Base-by-base conservation (phyloP, 148 eudicot species). In the Diospyros kaki region DNA sequence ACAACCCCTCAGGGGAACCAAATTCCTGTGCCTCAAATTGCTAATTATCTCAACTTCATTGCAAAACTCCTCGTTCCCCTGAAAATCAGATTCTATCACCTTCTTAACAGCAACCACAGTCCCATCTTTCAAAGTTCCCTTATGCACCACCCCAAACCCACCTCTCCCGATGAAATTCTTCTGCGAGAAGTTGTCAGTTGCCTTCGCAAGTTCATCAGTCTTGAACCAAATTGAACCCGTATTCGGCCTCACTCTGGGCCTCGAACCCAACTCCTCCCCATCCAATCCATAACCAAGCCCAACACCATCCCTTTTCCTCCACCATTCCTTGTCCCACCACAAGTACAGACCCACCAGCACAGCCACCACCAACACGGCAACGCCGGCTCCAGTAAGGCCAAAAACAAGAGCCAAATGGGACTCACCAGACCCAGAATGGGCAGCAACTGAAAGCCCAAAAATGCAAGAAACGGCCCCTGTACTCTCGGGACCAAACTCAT, bases 401-500 rank as follows among this genome's bases (percentile, higher is more conserved):
- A 80, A 76, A 68, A 84, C 63, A 43, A 91, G 70, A 66, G 64
- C 78, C 14, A 59, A 67, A 43, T 73, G 85, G 18, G 71, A 18
- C 54, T 75, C 80, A 17, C 63, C 58, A 1, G 83, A 70, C 66
- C 78, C 73, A 12, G 68, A 41, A 15, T 69, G 6, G 6, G 82
- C 13, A 17, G 69, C 39, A 68, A 83, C 53, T 42, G 74, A 66
- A 53, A 91, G 83, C 48, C 79, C 82, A 53, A 91, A 86, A 5
- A 88, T 69, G 75, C 97, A 91, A 14, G 89, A 43, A 52, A 83
- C 73, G 6, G 88, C 79, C 69, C 87, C 89, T 48, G 14, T 28
- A 78, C 87, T 86, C 18, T 87, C 83, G 44, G 97, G 93, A 9
- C 97, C 97, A 77, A 76, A 79, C 63, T 86, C 41, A 78, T 89